Percentiles rank a stretch among this genome's conserved stretches.
These are phyloP conservation scores for Stylosanthes scabra DNA, from an alignment of 331 rosid genomes.

Conservation along the genomic window DNA sequence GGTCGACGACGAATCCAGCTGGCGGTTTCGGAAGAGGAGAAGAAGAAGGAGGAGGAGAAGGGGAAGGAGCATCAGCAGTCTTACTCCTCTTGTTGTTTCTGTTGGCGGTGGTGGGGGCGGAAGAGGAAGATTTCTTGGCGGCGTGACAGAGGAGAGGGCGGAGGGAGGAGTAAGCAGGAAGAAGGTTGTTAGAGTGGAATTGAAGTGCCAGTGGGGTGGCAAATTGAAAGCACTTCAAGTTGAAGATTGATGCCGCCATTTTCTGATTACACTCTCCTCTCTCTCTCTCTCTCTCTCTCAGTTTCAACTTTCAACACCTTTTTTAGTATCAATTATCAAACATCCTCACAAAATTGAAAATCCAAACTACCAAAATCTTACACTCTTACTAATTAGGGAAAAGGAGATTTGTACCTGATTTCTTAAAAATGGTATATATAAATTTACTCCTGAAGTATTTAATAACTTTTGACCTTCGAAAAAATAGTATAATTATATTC, in stretches of 20 bases:
- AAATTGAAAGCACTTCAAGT: not conserved
- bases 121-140: conserved; percentile 30
- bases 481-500: too few relatives aligned
- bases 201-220: not conserved
- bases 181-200: not conserved
- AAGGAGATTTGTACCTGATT: too few relatives aligned
- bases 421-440: too few relatives aligned
- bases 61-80: conserved; percentile 37
- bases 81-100: conserved; percentile 14
- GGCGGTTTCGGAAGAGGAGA: conserved; percentile 83
- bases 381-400: too few relatives aligned
- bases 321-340: not conserved
- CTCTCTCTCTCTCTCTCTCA: not conserved
- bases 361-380: too few relatives aligned
- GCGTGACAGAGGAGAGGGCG: conserved; percentile 18
- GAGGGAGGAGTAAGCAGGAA: not conserved
- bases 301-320: not conserved
- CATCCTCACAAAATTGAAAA: too few relatives aligned
- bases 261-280: not conserved
- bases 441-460: too few relatives aligned
- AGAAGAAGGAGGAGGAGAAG: conserved; percentile 40
- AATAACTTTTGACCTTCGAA: too few relatives aligned
- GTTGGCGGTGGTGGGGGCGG: conserved; percentile 13
- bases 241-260: not conserved
- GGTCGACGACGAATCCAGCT: conserved; percentile 83